phyloP scores from a whole-genome alignment of 352 stramenopile genomes.

The Pythium dissimile region DNA sequence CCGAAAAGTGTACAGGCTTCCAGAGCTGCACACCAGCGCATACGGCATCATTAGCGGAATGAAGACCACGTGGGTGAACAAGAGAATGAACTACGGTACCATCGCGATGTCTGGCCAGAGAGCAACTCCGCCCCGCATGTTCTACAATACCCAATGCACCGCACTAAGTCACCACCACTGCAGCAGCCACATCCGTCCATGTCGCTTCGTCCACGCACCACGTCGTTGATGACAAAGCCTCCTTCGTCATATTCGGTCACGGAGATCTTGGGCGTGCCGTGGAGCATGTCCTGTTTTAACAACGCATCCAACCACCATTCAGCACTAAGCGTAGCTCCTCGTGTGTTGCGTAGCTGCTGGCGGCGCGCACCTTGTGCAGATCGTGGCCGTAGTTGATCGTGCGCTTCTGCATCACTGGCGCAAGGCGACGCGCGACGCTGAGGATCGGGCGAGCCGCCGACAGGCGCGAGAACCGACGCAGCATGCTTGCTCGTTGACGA shows the following conservation, averaged over 20 bases:
- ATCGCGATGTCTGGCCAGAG: constrained; percentile 74
- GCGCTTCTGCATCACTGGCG: constrained; percentile 26
- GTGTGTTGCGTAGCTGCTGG: not conserved
- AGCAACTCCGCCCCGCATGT: constrained; percentile 75
- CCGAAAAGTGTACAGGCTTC: constrained; percentile 70
- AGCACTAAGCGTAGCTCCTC: not conserved
- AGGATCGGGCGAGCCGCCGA: no score
- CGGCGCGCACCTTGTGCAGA: constrained; percentile 56
- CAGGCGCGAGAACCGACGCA: constrained; percentile 27
- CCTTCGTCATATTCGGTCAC: constrained; percentile 84
- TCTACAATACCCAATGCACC: constrained; percentile 35
- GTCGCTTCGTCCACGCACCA: constrained; percentile 29
- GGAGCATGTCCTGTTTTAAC: constrained; percentile 84
- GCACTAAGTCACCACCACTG: no score
- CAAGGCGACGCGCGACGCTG: constrained; percentile 6
- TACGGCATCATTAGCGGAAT: not conserved
- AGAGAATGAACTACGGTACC: constrained; percentile 26
- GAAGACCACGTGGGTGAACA: not conserved
- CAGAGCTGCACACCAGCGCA: constrained; percentile 42
- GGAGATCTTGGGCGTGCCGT: constrained; percentile 70
- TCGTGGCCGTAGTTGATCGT: constrained; percentile 85
- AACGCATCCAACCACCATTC: no score
- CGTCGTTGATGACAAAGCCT: constrained; percentile 80
- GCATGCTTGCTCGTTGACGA: constrained; percentile 15
- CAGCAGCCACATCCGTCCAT: no score